These are phyloP conservation scores for Chlorella variabilis DNA, from an alignment of 163 green algal species.

Conservation along the genomic window DNA sequence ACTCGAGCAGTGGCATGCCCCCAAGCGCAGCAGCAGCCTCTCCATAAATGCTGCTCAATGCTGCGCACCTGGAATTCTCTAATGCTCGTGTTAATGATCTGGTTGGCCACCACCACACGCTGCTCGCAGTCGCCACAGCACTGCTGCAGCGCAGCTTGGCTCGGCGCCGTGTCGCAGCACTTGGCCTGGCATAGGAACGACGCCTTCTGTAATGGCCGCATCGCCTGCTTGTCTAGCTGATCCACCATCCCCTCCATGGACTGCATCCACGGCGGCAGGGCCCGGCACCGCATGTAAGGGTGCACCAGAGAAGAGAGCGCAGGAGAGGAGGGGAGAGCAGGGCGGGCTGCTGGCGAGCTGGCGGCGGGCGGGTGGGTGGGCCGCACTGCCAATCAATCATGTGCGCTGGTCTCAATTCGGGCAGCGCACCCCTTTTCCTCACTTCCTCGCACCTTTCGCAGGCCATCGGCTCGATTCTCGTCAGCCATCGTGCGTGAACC, in stretches of 20 bases:
- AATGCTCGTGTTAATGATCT: slow-evolving; percentile 39
- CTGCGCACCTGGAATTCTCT: slow-evolving; percentile 42
- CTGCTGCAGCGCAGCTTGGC: slow-evolving; percentile 37
- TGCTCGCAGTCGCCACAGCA: slow-evolving; percentile 45
- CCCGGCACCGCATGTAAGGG: background rate
- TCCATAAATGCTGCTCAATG: no score
- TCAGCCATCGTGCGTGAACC: slow-evolving; percentile 6
- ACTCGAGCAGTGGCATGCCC: no score
- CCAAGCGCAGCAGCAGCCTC: background rate
- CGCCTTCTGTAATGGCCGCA: slow-evolving; percentile 50
- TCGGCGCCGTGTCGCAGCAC: slow-evolving; percentile 47
- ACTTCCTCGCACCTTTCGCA: slow-evolving; percentile 41
- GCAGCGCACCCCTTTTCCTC: no score
- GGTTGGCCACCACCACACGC: slow-evolving; percentile 32
- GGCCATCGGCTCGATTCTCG: slow-evolving; percentile 37
- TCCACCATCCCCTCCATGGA: slow-evolving; percentile 47
- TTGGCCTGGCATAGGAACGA: slow-evolving; percentile 41
- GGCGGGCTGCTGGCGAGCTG: no score
- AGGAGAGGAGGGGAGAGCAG: no score
- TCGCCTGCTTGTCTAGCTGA: slow-evolving; percentile 35
- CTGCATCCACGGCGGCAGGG: slow-evolving; percentile 1
- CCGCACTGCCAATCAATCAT: no score
- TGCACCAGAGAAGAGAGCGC: no score
- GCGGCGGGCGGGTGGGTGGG: no score
- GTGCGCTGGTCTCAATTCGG: no score